These are phyloP conservation scores for Nicotiana otophora DNA, from an alignment of 257 asterid genomes.

Conservation along the genomic window DNA sequence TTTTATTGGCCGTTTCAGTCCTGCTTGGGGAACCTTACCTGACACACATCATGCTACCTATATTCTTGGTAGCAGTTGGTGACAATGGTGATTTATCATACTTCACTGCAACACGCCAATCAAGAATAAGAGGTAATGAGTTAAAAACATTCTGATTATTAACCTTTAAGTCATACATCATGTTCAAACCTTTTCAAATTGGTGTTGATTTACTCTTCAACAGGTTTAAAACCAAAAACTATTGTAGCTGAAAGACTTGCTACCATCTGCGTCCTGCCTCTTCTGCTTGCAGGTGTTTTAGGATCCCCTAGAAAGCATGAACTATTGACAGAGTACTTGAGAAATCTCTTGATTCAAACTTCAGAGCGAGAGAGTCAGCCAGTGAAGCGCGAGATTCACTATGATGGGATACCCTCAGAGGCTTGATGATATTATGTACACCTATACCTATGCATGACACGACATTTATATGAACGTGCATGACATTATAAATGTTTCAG, in stretches of 20 bases:
- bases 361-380: conserved; percentile 54
- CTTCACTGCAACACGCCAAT: conserved; percentile 51
- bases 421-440: no score
- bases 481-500: no score
- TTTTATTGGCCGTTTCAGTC: conserved; percentile 64
- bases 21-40: conserved; percentile 71
- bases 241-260: conserved; percentile 65
- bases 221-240: conserved; percentile 81
- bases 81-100: conserved; percentile 58
- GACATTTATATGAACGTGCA: no score
- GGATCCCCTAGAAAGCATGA: conserved; percentile 75
- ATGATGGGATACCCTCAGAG: no score
- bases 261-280: conserved; percentile 75
- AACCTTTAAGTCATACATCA: neutral
- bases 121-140: conserved; percentile 53
- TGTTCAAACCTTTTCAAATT: neutral
- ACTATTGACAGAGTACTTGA: conserved; percentile 59
- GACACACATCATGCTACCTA: conserved; percentile 81
- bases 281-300: conserved; percentile 92
- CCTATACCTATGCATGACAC: no score
- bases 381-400: conserved; percentile 61
- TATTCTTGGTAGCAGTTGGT: conserved; percentile 80
- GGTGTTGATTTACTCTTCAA: neutral
- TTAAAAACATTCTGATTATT: neutral
- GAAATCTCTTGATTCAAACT: conserved; percentile 57